Base-by-base conservation (phyloP, 176 grass and related monocot genomes). In the Carex parvula region DNA sequence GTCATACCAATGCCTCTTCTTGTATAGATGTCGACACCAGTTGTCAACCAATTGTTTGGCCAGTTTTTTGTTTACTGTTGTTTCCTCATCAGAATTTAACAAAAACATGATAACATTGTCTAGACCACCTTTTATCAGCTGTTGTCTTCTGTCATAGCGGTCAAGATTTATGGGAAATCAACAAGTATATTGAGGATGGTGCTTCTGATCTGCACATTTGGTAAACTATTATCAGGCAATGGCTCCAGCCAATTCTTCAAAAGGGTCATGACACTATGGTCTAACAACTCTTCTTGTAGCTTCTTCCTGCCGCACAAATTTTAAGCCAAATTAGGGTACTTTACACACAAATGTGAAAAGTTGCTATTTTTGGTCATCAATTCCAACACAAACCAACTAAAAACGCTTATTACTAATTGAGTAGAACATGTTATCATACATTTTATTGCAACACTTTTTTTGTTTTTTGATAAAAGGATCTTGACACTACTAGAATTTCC, bases 31-130 rank as follows among this genome's bases (percentile, higher is more conserved):
- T 54, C 5, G 54, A 17, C 6, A 55, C 72, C 95, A 98, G 92
- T 95, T 98, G 82, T 98, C 95, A 71, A 98, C 93, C 60, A 98
- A 79, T 83, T 98, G 91, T 86, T 95, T 98, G 30, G 92, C 95
- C 20, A 98, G 81, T 87, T 90, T 98, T 88, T 89, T 90, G 54
- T 98, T 98, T 26, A 92, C 73, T 75, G 95, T 98, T 80, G 91
- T 95, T 84, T 98, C 95, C 80, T 98, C 95, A 9, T 98, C 89
- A 32, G 95, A 95, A 66, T 98, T 98, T 46, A 89, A 98, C 24
- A 98, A 92, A 87, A 98, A 95, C 95, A 95, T 98, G 35, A 98
- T 98, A 18, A 98, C 95, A 91, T 98, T 98, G 78, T 91, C 95
- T 57, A 98, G 76, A n/a, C 95, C 95, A 83, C 95, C 95, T 79